phyloP scores from a whole-genome alignment of 495 filamentous ascomycete genomes.

The Friedmanniomyces endolithicus region DNA sequence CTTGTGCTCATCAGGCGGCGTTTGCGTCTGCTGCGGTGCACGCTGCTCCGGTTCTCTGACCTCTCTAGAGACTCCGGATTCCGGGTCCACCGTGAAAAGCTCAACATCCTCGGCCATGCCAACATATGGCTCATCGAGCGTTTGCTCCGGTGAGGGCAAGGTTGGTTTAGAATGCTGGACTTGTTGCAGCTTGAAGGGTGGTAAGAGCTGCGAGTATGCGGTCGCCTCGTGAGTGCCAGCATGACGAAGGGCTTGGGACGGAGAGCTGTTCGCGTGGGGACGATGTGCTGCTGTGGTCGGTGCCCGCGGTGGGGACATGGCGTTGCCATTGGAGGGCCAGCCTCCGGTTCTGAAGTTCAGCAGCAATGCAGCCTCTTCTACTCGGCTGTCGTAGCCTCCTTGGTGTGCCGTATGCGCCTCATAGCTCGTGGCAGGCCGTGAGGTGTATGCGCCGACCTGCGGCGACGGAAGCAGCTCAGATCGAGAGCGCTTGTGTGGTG shows the following conservation, averaged over 20 bases:
- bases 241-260: not conserved
- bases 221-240: not conserved
- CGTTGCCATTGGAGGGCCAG: constrained; percentile 3
- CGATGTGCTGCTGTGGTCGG: not conserved
- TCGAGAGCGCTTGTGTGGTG: constrained; percentile 48
- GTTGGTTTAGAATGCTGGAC: not conserved
- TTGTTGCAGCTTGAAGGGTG: constrained; percentile 7
- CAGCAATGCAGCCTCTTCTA: constrained; percentile 20
- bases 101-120: not conserved
- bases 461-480: constrained; percentile 46
- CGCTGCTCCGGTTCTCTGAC: not conserved
- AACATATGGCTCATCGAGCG: not conserved
- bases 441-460: constrained; percentile 27
- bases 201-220: not conserved
- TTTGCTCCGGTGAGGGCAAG: not conserved
- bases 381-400: constrained; percentile 23
- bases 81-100: not conserved
- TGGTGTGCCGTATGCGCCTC: constrained; percentile 21
- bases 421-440: constrained; percentile 37
- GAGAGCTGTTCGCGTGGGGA: constrained; percentile 21
- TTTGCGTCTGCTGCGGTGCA: constrained; percentile 19
- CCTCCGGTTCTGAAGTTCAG: constrained; percentile 20
- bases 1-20: constrained; percentile 18
- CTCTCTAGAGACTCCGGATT: not conserved
- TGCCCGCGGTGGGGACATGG: constrained; percentile 4